These are phyloP conservation scores for Cardamine resedifolia DNA, from an alignment of 345 rosid species.

Conservation along the genomic window DNA sequence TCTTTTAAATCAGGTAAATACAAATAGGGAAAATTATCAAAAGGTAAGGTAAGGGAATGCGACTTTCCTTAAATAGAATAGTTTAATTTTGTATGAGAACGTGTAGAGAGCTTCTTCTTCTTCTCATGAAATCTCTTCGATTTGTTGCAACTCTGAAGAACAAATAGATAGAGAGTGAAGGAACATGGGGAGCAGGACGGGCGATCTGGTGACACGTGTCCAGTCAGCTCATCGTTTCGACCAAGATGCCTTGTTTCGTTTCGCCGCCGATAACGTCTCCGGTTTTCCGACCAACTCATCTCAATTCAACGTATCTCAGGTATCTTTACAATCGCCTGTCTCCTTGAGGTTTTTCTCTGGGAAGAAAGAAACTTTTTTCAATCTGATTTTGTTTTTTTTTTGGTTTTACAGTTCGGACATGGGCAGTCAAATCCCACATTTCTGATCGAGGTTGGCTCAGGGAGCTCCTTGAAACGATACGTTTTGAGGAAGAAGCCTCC, in stretches of 20 bases:
- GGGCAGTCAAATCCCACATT: slow-evolving; percentile 95
- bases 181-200: slow-evolving; percentile 58
- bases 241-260: slow-evolving; percentile 58
- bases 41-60: background rate
- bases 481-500: slow-evolving; percentile 96
- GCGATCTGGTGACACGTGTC: slow-evolving; percentile 55
- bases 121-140: slow-evolving; percentile 3
- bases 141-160: slow-evolving; percentile 12
- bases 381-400: background rate
- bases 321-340: background rate
- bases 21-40: background rate
- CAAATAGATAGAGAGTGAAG: slow-evolving; percentile 1
- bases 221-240: slow-evolving; percentile 59
- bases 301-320: slow-evolving; percentile 69
- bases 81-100: background rate
- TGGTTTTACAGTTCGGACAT: slow-evolving; percentile 64
- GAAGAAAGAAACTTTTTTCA: background rate
- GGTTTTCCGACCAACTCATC: slow-evolving; percentile 69
- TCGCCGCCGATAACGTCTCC: slow-evolving; percentile 55
- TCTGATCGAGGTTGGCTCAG: slow-evolving; percentile 60
- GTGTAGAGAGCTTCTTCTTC: background rate
- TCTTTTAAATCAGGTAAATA: background rate
- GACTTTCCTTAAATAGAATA: background rate
- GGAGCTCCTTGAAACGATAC: slow-evolving; percentile 55
- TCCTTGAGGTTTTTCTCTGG: background rate